Evolutionary conservation across 1,284 basidiomycete genomes (phyloP).

Genomic region (Sanghuangporus sanghuang): DNA sequence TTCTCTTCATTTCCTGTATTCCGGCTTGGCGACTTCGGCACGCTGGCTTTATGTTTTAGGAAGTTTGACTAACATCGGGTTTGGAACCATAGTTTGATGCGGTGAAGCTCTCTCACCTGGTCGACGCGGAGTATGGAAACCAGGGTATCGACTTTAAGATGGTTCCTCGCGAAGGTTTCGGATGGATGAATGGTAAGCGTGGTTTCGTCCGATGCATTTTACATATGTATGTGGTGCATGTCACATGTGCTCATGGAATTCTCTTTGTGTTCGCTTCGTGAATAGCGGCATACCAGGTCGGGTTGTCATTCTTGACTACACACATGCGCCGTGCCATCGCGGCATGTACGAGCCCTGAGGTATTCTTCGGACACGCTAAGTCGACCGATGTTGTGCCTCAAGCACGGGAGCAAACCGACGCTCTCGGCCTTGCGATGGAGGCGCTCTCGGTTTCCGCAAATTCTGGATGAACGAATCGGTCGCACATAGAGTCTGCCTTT

Average conservation of each 20-base stretch:
- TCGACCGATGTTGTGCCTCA: constrained; percentile 34
- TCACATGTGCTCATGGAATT: not conserved
- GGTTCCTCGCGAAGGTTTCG: constrained; percentile 95
- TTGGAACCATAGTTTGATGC: constrained; percentile 83
- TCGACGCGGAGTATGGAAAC: constrained; percentile 98
- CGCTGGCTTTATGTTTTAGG: not conserved
- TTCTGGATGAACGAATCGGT: not conserved
- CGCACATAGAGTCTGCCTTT: not conserved
- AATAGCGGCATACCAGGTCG: constrained; percentile 88
- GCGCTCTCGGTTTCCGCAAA: constrained; percentile 30
- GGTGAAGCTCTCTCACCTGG: constrained; percentile 89
- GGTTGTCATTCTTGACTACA: constrained; percentile 88
- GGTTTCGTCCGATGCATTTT: not conserved
- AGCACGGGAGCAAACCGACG: constrained; percentile 44
- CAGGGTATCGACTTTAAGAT: constrained; percentile 97
- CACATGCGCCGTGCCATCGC: constrained; percentile 95
- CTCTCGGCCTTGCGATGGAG: constrained; percentile 70
- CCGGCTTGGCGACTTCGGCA: not conserved
- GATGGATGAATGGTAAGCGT: constrained; percentile 86
- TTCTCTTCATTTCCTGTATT: not conserved
- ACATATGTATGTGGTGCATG: not conserved
- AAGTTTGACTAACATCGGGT: not conserved
- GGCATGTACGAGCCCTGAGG: constrained; percentile 86
- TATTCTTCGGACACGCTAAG: constrained; percentile 66
- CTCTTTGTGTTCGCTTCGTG: not conserved